These are phyloP conservation scores for Eucommia ulmoides DNA, from an alignment of 257 asterid genomes.

Conservation along the genomic window DNA sequence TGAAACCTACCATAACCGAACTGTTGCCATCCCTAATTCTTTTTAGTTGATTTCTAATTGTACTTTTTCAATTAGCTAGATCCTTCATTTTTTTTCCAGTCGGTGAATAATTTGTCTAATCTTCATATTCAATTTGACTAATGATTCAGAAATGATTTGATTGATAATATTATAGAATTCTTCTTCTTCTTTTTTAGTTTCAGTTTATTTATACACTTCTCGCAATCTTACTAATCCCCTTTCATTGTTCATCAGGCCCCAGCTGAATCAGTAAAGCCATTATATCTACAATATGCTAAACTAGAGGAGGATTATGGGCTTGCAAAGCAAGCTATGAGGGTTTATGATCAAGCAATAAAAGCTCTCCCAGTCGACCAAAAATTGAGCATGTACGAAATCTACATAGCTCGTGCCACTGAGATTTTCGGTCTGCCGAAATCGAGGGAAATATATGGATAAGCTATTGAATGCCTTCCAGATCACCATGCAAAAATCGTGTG, in stretches of 20 bases:
- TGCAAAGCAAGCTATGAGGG: conserved; percentile 88
- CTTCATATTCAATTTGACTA: no score
- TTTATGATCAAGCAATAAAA: conserved; percentile 78
- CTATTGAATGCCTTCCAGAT: conserved; percentile 86
- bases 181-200: no score
- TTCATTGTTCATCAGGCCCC: conserved; percentile 46
- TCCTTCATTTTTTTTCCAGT: neutral
- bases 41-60: neutral
- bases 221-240: neutral
- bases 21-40: no score
- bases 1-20: no score
- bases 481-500: conserved; percentile 81
- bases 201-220: neutral
- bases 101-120: no score
- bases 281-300: conserved; percentile 87
- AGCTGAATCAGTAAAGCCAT: conserved; percentile 75
- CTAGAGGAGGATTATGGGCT: conserved; percentile 91
- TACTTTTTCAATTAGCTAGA: neutral
- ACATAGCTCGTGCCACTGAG: conserved; percentile 91
- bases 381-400: conserved; percentile 83
- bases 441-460: conserved; percentile 89
- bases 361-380: conserved; percentile 87
- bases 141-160: no score
- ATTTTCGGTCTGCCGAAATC: conserved; percentile 85
- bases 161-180: neutral